Conservation (phyloP, 352 stramenopile genomes). For the Pythium angustatum region DNA sequence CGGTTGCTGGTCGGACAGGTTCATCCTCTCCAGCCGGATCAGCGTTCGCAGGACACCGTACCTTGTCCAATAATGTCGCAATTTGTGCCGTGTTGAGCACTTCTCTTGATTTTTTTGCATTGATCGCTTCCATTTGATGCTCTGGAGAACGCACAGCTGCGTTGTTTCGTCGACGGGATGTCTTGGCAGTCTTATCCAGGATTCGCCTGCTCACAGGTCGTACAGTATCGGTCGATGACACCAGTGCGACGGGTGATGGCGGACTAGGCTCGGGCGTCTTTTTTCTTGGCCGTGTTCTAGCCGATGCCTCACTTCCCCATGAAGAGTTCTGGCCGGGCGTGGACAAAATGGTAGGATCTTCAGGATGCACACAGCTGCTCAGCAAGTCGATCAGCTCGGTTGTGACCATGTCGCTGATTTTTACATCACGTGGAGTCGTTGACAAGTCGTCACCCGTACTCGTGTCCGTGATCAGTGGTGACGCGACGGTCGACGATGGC, state of each 20-base stretch:
- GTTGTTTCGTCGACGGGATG: too few species aligned
- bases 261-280: too few species aligned
- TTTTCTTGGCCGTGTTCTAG: background rate
- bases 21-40: background rate
- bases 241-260: too few species aligned
- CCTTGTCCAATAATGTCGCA: constrained; percentile 11
- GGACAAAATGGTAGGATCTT: background rate
- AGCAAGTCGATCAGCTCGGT: constrained; percentile 16
- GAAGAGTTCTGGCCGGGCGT: background rate
- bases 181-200: constrained; percentile 18
- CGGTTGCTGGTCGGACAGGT: background rate
- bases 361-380: constrained; percentile 6
- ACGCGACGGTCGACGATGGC: too few species aligned
- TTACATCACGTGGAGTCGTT: background rate
- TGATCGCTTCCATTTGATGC: too few species aligned
- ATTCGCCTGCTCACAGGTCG: constrained; percentile 25
- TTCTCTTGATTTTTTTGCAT: background rate
- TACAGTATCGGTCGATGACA: background rate
- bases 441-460: background rate
- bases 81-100: constrained; percentile 5
- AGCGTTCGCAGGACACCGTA: background rate
- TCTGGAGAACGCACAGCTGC: too few species aligned
- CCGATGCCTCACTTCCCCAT: background rate
- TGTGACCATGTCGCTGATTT: constrained; percentile 4
- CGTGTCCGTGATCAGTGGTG: too few species aligned